phyloP scores from a whole-genome alignment of 768 basidiomycete genomes.

The Dentipellis fragilis region DNA sequence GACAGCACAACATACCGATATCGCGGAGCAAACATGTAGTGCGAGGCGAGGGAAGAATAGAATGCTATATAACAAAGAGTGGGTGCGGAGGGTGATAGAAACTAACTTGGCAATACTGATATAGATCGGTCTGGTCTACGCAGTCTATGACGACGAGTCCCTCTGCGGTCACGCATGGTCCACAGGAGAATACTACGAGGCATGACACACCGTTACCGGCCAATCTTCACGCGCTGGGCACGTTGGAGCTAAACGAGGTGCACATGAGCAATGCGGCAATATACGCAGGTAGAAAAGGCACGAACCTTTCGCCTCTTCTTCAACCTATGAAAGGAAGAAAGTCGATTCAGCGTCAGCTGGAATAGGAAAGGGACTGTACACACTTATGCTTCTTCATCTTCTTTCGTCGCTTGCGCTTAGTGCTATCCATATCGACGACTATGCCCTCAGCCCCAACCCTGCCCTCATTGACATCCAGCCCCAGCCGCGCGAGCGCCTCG shows the following conservation, averaged over 20 bases:
- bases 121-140: neutral
- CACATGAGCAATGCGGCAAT: neutral
- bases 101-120: neutral
- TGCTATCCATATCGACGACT: constrained; percentile 66
- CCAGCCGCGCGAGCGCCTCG: constrained; percentile 50
- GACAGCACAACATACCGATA: no score
- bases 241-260: constrained; percentile 6
- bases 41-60: no score
- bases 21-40: no score
- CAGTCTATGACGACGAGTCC: neutral
- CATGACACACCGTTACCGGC: constrained; percentile 5
- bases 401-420: constrained; percentile 76
- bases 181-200: neutral
- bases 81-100: no score
- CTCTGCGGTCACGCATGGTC: neutral
- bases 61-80: no score
- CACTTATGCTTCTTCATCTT: constrained; percentile 99
- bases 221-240: constrained; percentile 12
- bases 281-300: constrained; percentile 2
- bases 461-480: constrained; percentile 43
- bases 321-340: constrained; percentile 37
- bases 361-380: constrained; percentile 22
- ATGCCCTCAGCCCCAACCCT: constrained; percentile 50
- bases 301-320: constrained; percentile 85
- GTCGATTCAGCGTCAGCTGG: constrained; percentile 2